Evolutionary conservation across 441 rosid species (phyloP).

Genomic region (Corymbia citriodora): DNA sequence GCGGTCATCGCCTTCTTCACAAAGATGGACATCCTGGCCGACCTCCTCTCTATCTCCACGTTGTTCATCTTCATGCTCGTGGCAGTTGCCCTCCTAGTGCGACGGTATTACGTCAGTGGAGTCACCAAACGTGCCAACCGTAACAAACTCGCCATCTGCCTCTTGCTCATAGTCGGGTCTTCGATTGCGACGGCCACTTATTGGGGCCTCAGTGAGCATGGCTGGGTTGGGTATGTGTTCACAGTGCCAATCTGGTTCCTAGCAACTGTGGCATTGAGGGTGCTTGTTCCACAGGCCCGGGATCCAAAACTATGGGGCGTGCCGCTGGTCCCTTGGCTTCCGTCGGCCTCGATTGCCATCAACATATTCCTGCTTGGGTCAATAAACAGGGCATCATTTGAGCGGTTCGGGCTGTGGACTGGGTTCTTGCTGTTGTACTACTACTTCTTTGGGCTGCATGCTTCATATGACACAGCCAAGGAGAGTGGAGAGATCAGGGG

Average conservation of each 20-base stretch:
- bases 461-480: not conserved
- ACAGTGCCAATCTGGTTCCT: not conserved
- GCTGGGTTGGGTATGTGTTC: not conserved
- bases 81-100: constrained; percentile 62
- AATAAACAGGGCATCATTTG: constrained; percentile 2
- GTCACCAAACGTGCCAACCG: constrained; percentile 32
- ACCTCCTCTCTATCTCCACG: constrained; percentile 63
- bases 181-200: not conserved
- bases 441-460: not conserved
- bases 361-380: constrained; percentile 73
- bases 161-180: constrained; percentile 8
- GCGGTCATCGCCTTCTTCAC: constrained; percentile 68
- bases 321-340: constrained; percentile 12
- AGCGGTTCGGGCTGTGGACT: constrained; percentile 42
- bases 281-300: constrained; percentile 19
- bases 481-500: not conserved
- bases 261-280: not conserved
- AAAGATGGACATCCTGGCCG: constrained; percentile 33
- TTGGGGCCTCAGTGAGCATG: not conserved
- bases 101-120: constrained; percentile 60
- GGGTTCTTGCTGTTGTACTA: constrained; percentile 2
- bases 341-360: constrained; percentile 24
- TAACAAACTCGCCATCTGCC: constrained; percentile 33
- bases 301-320: constrained; percentile 25
- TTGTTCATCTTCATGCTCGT: constrained; percentile 73